Conservation (phyloP, 1,139 yeast species). For the Nakaseomyces delphensis region DNA sequence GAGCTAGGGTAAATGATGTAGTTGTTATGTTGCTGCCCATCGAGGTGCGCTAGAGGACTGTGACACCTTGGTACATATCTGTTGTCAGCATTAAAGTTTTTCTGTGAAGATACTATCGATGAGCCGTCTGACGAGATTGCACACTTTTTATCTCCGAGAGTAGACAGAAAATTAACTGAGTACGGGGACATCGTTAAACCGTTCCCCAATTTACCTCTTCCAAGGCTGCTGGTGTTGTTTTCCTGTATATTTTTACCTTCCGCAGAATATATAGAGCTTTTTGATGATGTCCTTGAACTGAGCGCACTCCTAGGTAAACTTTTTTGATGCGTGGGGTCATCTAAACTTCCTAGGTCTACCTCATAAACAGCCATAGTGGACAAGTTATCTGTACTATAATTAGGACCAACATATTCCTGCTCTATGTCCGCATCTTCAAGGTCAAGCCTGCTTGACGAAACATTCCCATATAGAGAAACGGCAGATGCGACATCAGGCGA, state of each 20-base stretch:
- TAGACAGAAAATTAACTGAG: conserved; percentile 26
- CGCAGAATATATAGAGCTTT: conserved; percentile 55
- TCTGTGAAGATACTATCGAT: neutral
- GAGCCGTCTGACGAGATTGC: neutral
- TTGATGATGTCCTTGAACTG: conserved; percentile 51
- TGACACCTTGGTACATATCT: conserved; percentile 1
- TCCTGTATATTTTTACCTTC: conserved; percentile 54
- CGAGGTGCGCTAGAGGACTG: neutral
- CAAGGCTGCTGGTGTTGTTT: conserved; percentile 32
- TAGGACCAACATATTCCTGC: neutral
- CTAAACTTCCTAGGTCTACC: conserved; percentile 13
- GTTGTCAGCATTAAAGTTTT: neutral
- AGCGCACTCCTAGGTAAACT: no score
- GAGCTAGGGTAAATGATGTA: conserved; percentile 1
- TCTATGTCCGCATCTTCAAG: neutral
- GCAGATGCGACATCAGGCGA: conserved; percentile 22
- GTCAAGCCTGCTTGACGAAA: conserved; percentile 11
- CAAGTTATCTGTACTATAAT: conserved; percentile 14
- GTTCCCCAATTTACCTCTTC: neutral
- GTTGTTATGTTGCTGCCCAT: neutral
- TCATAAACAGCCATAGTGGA: conserved; percentile 23
- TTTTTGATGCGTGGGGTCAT: conserved; percentile 15
- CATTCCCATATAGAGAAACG: conserved; percentile 17
- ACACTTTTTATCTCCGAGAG: neutral
- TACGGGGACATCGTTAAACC: conserved; percentile 18